Base-by-base conservation (phyloP, 2,329 filamentous ascomycete genomes). In the Fusarium tjaetaba region DNA sequence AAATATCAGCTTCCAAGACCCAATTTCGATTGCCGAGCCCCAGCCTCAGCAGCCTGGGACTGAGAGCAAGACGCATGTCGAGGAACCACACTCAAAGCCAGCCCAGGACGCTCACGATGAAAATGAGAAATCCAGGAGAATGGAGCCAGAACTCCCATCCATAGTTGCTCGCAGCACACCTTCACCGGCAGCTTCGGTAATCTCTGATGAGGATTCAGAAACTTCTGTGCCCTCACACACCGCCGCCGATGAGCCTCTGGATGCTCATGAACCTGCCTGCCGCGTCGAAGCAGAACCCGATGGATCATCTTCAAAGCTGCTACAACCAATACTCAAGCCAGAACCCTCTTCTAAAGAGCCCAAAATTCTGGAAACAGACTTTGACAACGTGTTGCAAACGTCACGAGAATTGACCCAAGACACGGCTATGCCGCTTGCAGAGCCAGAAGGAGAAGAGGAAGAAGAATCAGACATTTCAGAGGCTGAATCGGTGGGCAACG, bases 311-410 rank as follows among this genome's bases (percentile, higher is more conserved):
- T 39, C 52, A 41, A 66, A 66, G 11, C 32, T 70, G 30, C 41
- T 70, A 15, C 60, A 70, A 24, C 45, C 67, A 24, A 65, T 48
- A 13, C 30, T 55, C 32, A 45, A 38, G 42, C 30, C 43, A 28
- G 66, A 60, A n/a, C 32, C 22, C n/a, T 39, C 34, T 42, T 49
- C 39, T 51, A 39, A 66, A 20, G 60, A 61, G 45, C 20, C 61
- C 42, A 66, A 48, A 55, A 66, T 71, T 45, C 53, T 70, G 34
- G 61, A 71, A 46, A 70, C 66, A 34, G 67, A 70, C 32, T 70
- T 70, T 34, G 66, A 46, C 30, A 70, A 64, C 30, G 66, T 65
- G 34, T 30, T 70, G 13, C 67, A 59, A 49, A 60, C 61, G 34
- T 49, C 67, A 24, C 66, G 41, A 60, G 67, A 70, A 39, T 52